Evolutionary conservation across 352 stramenopile genomes (phyloP), one percentile per base, ranked within the genome.

Genomic region (Pythium phragmiticola): DNA sequence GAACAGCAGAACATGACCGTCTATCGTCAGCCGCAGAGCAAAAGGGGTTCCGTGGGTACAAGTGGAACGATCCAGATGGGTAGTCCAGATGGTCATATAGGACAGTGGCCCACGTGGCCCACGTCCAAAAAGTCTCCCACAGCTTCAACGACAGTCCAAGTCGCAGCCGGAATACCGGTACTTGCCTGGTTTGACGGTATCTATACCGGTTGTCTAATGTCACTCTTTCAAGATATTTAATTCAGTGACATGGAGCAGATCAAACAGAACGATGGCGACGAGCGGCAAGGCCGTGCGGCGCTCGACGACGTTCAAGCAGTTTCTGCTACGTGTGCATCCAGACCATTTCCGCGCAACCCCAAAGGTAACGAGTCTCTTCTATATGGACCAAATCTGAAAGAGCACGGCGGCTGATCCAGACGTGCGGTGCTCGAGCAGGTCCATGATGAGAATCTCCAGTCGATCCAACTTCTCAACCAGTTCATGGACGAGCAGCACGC

Each of bases 391-490:
- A 2, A 1, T 45, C 6, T 30, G 26, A 30, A 42, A 42, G 37
- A 42, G 37, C 14, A 9, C 14, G 11, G 14, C 37, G 37, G 37
- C 37, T 42, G 4, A n/a, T 6, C 51, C 23, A 4, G 42, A 34
- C 16, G 21, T 11, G 26, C 11, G 26, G 26, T 51, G 12, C n/a
- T 19, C 7, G 26, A 39, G 3, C 7, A 66, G 73, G 77, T 87
- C 6, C 80, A 89, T 37, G 78, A 88, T 63, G 80, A 89, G 63
- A 89, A 89, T 65, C 58, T 89, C 50, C 69, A 79, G 26, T 89
- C 80, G 6, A 78, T 89, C 17, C 77, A 89, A 69, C 70, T 88
- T 45, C 70, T 89, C 46, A 89, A 89, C 66, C 78, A 88, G 63
- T 89, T 82, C 54, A 87, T 88, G 55, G 80, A 89, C 61, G 77